A percentile compares a stretch with the other conserved stretches of the same genome.
phyloP scores from a whole-genome alignment of 345 rosid genomes.

The Theobroma cacao region DNA sequence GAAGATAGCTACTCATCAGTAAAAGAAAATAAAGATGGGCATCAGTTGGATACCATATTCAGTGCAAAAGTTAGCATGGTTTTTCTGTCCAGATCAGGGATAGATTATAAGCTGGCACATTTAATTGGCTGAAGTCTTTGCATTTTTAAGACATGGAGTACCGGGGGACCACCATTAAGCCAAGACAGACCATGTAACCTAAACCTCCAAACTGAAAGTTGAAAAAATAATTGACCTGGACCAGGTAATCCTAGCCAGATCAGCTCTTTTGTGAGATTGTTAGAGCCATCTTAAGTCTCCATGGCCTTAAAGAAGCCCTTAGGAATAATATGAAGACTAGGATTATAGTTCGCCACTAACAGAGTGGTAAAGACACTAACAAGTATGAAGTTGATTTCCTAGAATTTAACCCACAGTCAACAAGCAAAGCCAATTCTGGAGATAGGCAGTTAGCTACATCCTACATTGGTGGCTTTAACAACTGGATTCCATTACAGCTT shows the following conservation, averaged over 20 bases:
- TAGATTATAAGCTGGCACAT: constrained; percentile 16
- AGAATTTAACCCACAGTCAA: background rate
- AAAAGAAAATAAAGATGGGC: background rate
- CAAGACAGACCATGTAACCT: background rate
- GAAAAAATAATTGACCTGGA: background rate
- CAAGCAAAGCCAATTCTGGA: background rate
- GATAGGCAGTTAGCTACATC: background rate
- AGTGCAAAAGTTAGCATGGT: background rate
- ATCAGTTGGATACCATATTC: constrained; percentile 3
- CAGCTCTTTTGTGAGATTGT: background rate
- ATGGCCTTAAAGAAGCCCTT: background rate
- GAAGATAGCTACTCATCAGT: constrained; percentile 21
- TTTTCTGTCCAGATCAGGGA: background rate
- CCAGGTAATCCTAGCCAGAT: background rate
- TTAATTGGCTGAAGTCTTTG: background rate
- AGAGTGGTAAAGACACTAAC: background rate
- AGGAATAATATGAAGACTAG: constrained; percentile 7
- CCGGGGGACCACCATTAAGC: constrained; percentile 15
- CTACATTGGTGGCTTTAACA: background rate
- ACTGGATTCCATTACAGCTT: background rate
- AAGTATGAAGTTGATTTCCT: background rate
- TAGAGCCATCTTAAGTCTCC: background rate
- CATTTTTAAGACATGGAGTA: background rate
- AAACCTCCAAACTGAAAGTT: background rate
- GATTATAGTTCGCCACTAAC: background rate